Conservation (phyloP, 164 flowering plant species). For the Amborella trichopoda region DNA sequence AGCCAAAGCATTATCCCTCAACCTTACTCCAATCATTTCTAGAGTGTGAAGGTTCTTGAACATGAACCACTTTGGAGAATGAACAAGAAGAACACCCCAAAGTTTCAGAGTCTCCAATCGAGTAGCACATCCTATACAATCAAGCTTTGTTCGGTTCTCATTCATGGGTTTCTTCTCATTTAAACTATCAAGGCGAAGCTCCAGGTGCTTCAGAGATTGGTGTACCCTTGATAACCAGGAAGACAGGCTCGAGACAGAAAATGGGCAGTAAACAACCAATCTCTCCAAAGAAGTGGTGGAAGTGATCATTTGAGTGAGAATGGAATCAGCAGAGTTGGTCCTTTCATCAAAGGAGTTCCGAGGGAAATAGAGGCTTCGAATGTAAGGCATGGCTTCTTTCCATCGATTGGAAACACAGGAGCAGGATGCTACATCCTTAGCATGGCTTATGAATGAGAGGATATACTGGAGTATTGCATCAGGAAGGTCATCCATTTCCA, state of each 20-base stretch:
- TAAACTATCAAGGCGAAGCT: constrained; percentile 71
- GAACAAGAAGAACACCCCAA: constrained; percentile 67
- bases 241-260: constrained; percentile 41
- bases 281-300: constrained; percentile 31
- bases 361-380: constrained; percentile 53
- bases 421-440: constrained; percentile 57
- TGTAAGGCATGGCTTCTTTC: constrained; percentile 49
- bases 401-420: constrained; percentile 68
- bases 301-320: constrained; percentile 35
- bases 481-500: constrained; percentile 71
- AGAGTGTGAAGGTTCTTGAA: constrained; percentile 40
- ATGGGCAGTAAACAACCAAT: constrained; percentile 71
- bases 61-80: constrained; percentile 59
- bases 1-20: constrained; percentile 42
- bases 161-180: constrained; percentile 12
- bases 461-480: constrained; percentile 64
- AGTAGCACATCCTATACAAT: constrained; percentile 32
- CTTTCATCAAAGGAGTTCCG: constrained; percentile 50
- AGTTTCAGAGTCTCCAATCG: constrained; percentile 58
- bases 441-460: constrained; percentile 44
- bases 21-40: constrained; percentile 67
- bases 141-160: constrained; percentile 39
- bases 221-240: constrained; percentile 39
- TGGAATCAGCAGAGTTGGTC: constrained; percentile 20
- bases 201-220: constrained; percentile 42